Base-by-base conservation (phyloP, 2,329 filamentous ascomycete genomes). In the Colletotrichum eleusines region DNA sequence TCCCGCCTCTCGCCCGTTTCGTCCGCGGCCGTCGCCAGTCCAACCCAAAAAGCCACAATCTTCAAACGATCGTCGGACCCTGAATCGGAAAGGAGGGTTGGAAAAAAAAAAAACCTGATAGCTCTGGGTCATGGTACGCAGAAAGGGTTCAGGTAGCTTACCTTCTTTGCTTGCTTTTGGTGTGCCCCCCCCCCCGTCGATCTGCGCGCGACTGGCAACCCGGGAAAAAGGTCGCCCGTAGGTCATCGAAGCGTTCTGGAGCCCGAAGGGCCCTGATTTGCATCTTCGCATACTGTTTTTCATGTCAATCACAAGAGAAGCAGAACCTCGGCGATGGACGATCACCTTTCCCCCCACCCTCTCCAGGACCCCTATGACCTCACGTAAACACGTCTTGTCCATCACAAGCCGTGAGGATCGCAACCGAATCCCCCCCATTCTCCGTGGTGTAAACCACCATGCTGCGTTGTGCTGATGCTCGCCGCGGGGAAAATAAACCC, bases 31-130 rank as follows among this genome's bases (percentile, higher is more conserved):
- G 31, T 42, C 51, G 60, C 42, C 33, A n/a, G 26, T 57, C 58
- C 50, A 68, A 51, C 65, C 58, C 65, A 55, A 55, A 55, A 55
- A 38, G 51, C 57, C 64, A 40, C 51, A 71, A 71, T 68, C 68
- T 68, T 71, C 68, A 68, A 71, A 48, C 46, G 68, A 71, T 71
- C 64, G 68, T 68, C 64, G 68, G 68, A 71, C 68, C 68, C 68
- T 71, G 68, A 48, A 70, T 57, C 35, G 44, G 33, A 12, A 66
- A 54, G 38, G 31, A 33, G 5, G 18, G 5, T 18, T n/a, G n/a
- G n/a, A n/a, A n/a, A n/a, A n/a, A n/a, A n/a, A n/a, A 2, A 51
- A 66, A 48, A 59, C 38, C 61, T 63, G 26, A 33, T 54, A n/a
- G 11, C 6, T 38, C 23, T 48, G 40, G 38, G 26, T 31, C 14